Evolutionary conservation across 257 asterid genomes (phyloP).

Genomic region (Petrea volubilis): DNA sequence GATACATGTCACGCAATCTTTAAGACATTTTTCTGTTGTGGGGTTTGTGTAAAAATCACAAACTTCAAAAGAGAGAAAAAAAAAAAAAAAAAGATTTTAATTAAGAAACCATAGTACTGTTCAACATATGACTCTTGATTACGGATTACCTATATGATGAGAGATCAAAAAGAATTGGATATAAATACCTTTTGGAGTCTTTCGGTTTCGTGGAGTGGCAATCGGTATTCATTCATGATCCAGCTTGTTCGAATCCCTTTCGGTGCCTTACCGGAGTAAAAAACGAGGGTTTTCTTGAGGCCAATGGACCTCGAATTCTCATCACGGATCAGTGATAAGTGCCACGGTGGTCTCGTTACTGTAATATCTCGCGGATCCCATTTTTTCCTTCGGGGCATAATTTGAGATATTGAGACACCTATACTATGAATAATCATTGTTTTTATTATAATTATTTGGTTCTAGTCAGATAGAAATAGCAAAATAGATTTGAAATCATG

Average conservation of each 20-base stretch:
- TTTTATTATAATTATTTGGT: too few species aligned
- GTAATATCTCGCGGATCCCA: too few species aligned
- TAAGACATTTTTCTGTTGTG: not conserved
- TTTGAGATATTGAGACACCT: too few species aligned
- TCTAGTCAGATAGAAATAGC: too few species aligned
- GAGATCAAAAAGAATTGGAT: not conserved
- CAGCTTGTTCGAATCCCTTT: constrained; percentile 83
- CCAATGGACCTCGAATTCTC: constrained; percentile 71
- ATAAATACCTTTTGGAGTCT: constrained; percentile 68
- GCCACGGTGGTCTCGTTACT: too few species aligned
- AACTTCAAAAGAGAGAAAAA: not conserved
- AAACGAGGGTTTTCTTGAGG: constrained; percentile 85
- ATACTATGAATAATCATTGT: too few species aligned
- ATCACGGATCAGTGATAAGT: constrained; percentile 63
- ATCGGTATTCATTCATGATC: constrained; percentile 90
- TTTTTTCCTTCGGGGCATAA: too few species aligned
- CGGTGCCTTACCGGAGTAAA: constrained; percentile 89
- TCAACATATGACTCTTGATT: not conserved
- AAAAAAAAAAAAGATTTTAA: not conserved
- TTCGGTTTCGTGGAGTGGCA: constrained; percentile 85
- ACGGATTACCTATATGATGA: too few species aligned
- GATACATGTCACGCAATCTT: too few species aligned
- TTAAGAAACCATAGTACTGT: not conserved
- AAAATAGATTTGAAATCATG: too few species aligned
- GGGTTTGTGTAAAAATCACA: not conserved